Evolutionary conservation across 2,329 filamentous ascomycete genomes (phyloP).

Genomic region (Monilinia aucupariae): DNA sequence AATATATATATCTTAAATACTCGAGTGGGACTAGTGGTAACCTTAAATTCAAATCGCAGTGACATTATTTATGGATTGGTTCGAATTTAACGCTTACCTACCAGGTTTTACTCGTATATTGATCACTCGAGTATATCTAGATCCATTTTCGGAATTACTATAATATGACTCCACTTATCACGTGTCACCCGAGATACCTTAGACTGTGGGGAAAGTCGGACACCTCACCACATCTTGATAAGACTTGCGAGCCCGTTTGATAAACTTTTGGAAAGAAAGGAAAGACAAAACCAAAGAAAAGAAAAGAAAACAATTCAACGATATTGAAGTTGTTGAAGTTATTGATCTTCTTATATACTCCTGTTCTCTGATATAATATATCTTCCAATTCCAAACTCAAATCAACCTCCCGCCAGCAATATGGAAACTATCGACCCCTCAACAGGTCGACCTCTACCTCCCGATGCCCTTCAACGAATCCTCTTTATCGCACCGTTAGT

Average conservation of each 20-base stretch:
- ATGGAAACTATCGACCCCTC: constrained; percentile 56
- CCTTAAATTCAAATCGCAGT: not conserved
- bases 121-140: too few relatives aligned
- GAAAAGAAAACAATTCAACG: not conserved
- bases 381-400: not conserved
- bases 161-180: too few relatives aligned
- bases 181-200: not conserved
- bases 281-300: not conserved
- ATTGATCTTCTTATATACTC: too few relatives aligned
- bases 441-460: constrained; percentile 61
- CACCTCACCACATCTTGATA: not conserved
- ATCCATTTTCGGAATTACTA: too few relatives aligned
- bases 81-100: too few relatives aligned
- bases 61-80: too few relatives aligned
- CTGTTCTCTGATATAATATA: not conserved
- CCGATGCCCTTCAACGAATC: constrained; percentile 77
- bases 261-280: not conserved
- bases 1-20: constrained; percentile 6
- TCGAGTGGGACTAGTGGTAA: too few relatives aligned
- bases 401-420: not conserved
- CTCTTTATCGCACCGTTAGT: constrained; percentile 70
- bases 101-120: too few relatives aligned
- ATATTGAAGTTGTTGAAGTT: too few relatives aligned
- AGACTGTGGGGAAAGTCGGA: constrained; percentile 6
- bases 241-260: too few relatives aligned